Evolutionary conservation across 805 yeast species (phyloP).

Genomic region (Cyberlindnera petersonii): DNA sequence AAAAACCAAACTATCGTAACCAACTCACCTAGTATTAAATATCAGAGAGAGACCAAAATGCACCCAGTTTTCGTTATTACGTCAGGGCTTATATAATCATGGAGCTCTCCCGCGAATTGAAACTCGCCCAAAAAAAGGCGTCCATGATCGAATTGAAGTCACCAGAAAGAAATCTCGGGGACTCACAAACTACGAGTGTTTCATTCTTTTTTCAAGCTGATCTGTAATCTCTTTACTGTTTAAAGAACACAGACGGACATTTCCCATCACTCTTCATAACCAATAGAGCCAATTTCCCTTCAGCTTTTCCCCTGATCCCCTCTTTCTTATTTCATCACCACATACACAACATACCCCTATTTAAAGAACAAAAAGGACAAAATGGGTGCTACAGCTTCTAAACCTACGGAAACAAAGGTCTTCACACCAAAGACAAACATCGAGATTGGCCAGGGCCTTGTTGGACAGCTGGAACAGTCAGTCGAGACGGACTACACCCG

Average conservation of each 20-base stretch:
- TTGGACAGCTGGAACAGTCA: conserved; percentile 58
- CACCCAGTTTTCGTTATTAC: too few relatives aligned
- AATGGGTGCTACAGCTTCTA: conserved; percentile 61
- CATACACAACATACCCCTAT: too few relatives aligned
- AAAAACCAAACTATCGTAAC: too few relatives aligned
- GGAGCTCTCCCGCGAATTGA: conserved; percentile 3
- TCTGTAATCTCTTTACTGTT: too few relatives aligned
- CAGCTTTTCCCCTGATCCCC: neutral
- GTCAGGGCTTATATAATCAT: too few relatives aligned
- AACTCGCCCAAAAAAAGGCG: conserved; percentile 3
- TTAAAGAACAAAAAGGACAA: too few relatives aligned
- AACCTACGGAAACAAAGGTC: conserved; percentile 57
- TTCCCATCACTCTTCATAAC: too few relatives aligned
- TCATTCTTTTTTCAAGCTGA: too few relatives aligned
- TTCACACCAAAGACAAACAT: conserved; percentile 66
- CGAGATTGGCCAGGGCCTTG: conserved; percentile 60
- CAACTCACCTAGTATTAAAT: too few relatives aligned
- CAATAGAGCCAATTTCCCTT: neutral
- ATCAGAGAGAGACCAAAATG: too few relatives aligned
- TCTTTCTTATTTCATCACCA: neutral
- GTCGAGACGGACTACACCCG: conserved; percentile 69
- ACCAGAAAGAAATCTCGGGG: neutral
- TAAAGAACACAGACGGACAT: too few relatives aligned
- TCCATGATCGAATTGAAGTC: neutral
- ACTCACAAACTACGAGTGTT: too few relatives aligned